These are phyloP conservation scores for Pyrenophora graminea DNA, from an alignment of 2,329 filamentous ascomycete species.

Conservation along the genomic window DNA sequence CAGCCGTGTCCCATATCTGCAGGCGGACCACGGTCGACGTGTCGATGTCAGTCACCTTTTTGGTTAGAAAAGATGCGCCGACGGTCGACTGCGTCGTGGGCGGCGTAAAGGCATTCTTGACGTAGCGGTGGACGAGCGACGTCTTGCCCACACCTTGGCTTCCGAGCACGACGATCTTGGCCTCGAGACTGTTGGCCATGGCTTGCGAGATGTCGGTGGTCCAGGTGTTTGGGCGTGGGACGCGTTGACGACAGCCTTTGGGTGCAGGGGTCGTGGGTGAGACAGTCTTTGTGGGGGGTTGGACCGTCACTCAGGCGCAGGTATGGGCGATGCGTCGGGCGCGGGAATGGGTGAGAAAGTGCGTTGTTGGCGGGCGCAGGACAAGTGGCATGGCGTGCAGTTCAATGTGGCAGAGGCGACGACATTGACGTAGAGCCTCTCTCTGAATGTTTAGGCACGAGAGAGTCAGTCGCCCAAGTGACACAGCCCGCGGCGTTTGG, in stretches of 20 bases:
- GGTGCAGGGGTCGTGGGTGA: constrained; percentile 1
- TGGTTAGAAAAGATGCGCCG: constrained; percentile 63
- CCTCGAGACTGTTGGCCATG: constrained; percentile 65
- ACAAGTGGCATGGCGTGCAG: constrained; percentile 40
- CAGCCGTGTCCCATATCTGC: constrained; percentile 96
- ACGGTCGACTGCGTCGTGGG: constrained; percentile 54
- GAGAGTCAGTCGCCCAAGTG: constrained; percentile 21
- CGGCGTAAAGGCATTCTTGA: constrained; percentile 71
- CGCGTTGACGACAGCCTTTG: neutral
- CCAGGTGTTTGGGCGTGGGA: constrained; percentile 1
- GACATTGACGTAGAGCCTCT: constrained; percentile 8
- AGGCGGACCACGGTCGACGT: constrained; percentile 85
- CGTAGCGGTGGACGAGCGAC: constrained; percentile 75
- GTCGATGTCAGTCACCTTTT: constrained; percentile 73
- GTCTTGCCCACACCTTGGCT: constrained; percentile 81
- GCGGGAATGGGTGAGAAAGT: constrained; percentile 13
- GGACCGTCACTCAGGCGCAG: constrained; percentile 7
- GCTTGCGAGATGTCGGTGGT: neutral
- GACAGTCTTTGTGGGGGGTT: constrained; percentile 1
- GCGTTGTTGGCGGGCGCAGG: constrained; percentile 24
- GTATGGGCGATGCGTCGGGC: constrained; percentile 1
- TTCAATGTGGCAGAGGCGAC: constrained; percentile 4
- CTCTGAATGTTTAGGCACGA: constrained; percentile 7
- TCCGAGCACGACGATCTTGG: constrained; percentile 80
- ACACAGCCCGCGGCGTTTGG: constrained; percentile 30